Conservation (phyloP, 192 early-diverging fungal species). For the Backusella mclennaniae region DNA sequence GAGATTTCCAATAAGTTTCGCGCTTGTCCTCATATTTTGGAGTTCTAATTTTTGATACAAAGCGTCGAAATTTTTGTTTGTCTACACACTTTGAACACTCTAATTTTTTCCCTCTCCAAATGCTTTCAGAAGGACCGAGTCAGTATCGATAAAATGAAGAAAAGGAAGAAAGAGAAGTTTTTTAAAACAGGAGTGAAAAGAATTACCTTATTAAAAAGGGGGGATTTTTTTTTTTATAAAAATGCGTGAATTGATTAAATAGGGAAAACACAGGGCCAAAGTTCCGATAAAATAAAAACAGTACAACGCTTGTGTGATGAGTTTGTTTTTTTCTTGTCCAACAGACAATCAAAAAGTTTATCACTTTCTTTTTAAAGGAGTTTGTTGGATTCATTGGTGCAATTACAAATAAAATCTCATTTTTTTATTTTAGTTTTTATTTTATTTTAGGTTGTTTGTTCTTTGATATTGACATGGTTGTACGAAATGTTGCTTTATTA, state of each 20-base stretch:
- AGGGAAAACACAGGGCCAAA: neutral
- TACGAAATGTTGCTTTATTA: neutral
- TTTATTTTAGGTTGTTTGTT: neutral
- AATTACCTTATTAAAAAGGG: neutral
- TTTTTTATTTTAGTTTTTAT: neutral
- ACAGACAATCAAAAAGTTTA: neutral
- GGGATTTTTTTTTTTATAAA: neutral
- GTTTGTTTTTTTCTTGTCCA: neutral
- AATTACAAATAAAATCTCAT: neutral
- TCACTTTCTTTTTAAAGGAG: neutral
- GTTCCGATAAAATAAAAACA: constrained; percentile 3
- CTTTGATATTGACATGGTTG: neutral
- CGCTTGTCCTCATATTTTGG: constrained; percentile 9
- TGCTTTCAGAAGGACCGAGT: neutral
- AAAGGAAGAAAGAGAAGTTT: neutral
- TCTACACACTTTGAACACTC: too few species aligned
- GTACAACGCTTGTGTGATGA: neutral
- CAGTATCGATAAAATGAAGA: neutral
- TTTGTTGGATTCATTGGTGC: neutral
- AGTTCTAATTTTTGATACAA: neutral
- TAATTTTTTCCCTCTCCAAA: too few species aligned
- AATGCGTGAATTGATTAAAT: neutral
- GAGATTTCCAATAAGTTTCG: constrained; percentile 19
- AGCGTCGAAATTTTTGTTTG: neutral
- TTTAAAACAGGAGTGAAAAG: neutral